Base-by-base conservation (phyloP, 2,329 filamentous ascomycete species). In the Fusarium beomiforme region DNA sequence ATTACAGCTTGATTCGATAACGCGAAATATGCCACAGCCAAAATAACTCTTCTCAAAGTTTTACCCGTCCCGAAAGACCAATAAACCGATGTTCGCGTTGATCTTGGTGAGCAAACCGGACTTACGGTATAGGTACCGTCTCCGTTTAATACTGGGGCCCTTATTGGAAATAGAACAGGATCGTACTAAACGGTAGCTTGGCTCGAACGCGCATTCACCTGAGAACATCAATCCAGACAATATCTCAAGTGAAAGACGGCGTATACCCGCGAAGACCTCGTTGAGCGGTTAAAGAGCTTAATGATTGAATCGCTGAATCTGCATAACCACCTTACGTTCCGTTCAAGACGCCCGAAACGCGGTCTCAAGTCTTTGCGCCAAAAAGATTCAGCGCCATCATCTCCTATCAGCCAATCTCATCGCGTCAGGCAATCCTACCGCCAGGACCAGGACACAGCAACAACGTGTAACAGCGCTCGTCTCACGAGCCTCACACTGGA, bases 381-480 rank as follows among this genome's bases (percentile, higher is more conserved):
- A 37, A 26, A 53, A 57, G 44, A 54, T 57, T 56, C 55, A 44
- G 42, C 59, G 55, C 64, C 69, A 44, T 58, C 64, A 13, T 37
- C 57, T 68, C 64, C 57, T 64, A 65, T 70, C 68, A 58, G 59
- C 65, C 69, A 71, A 71, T 71, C 69, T 72, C 69, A 64, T 44
- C 54, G 37, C 51, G 39, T 26, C 69, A 54, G 51, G 31, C 39
- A 64, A 53, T 42, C 19, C 50, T 57, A 58, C 53, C 51, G 46
- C 46, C 69, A 56, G 57, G 29, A 49, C 43, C 59, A 42, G 54
- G 49, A 47, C 63, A 29, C 49, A 69, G 59, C 59, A 39, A 53
- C 49, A 60, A 39, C 59, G 69, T 65, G 59, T 69, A 56, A 69
- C 69, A 31, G 64, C n/a, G 19, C 49, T 51, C 36, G 47, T 56